Percentiles rank a stretch among this genome's conserved stretches.
phyloP scores from a whole-genome alignment of 129 eudicot genomes.

The carrot (Daucus carota) region DNA sequence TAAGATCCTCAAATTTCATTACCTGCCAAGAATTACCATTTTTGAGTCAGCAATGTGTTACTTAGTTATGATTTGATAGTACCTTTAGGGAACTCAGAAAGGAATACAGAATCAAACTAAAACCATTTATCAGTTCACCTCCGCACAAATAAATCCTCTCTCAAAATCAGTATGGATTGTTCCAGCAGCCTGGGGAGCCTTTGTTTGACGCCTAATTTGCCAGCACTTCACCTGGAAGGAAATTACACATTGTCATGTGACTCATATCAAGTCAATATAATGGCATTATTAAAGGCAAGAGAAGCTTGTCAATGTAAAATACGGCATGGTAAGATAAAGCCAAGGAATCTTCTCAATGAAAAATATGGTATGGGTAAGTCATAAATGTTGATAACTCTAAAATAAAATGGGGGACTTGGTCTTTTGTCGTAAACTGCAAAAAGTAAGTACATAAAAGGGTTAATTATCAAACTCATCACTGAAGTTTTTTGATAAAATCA shows the following conservation, averaged over 20 bases:
- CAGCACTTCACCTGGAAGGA: conserved; percentile 81
- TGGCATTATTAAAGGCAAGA: not conserved
- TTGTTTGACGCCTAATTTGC: conserved; percentile 86
- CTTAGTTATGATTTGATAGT: not conserved
- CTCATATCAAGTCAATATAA: not conserved
- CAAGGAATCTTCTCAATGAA: not conserved
- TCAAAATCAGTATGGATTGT: conserved; percentile 97
- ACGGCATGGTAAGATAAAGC: not conserved
- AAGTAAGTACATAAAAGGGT: too few species aligned
- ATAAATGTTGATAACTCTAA: not conserved
- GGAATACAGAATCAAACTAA: not conserved
- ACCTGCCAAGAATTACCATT: conserved; percentile 44
- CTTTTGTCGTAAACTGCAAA: not conserved
- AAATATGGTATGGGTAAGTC: not conserved
- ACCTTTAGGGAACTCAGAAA: not conserved
- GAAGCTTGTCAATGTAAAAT: not conserved
- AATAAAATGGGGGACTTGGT: not conserved
- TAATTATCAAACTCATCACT: too few species aligned
- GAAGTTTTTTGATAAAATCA: too few species aligned
- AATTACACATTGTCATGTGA: not conserved
- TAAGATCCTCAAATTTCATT: conserved; percentile 95
- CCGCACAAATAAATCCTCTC: conserved; percentile 94
- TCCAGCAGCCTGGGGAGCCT: conserved; percentile 99
- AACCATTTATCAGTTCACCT: conserved; percentile 35
- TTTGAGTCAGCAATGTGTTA: not conserved